Percentiles rank a stretch among this genome's conserved stretches.
Evolutionary conservation across 2,329 filamentous ascomycete species (phyloP).

Genomic region (Pyrenochaeta sp.): DNA sequence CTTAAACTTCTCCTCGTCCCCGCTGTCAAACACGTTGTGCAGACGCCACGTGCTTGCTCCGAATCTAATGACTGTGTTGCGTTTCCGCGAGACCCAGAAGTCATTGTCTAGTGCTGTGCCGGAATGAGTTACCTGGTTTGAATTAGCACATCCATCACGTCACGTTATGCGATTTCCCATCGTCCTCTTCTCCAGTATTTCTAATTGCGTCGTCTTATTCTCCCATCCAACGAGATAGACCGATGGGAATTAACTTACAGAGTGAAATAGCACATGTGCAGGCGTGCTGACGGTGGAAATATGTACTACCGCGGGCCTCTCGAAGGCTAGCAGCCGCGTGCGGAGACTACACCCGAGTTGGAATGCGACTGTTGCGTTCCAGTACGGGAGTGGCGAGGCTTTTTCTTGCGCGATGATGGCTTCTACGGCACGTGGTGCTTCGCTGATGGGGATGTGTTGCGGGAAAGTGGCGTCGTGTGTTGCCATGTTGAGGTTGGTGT

Average conservation of each 20-base stretch:
- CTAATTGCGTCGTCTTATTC: not conserved
- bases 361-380: slow-evolving; percentile 69
- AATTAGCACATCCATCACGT: not conserved
- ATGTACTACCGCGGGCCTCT: slow-evolving; percentile 66
- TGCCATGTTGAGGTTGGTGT: too few species aligned
- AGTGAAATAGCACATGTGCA: slow-evolving; percentile 73
- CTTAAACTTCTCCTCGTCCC: slow-evolving; percentile 70
- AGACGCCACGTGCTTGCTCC: slow-evolving; percentile 74
- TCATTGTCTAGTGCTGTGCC: slow-evolving; percentile 76
- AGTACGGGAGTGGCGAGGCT: slow-evolving; percentile 55
- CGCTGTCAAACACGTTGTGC: slow-evolving; percentile 69
- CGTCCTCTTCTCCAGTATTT: slow-evolving; percentile 27
- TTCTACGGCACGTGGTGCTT: slow-evolving; percentile 45
- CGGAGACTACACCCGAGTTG: slow-evolving; percentile 69
- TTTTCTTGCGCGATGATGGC: slow-evolving; percentile 52
- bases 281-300: slow-evolving; percentile 65
- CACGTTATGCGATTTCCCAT: not conserved
- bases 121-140: slow-evolving; percentile 59
- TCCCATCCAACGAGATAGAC: not conserved
- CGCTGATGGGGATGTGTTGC: slow-evolving; percentile 30
- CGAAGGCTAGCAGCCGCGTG: slow-evolving; percentile 63
- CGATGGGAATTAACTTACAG: slow-evolving; percentile 36
- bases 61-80: slow-evolving; percentile 75
- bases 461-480: slow-evolving; percentile 23
- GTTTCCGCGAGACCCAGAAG: slow-evolving; percentile 70